Conservation (phyloP, 768 basidiomycete species). For the Boletus sp. region DNA sequence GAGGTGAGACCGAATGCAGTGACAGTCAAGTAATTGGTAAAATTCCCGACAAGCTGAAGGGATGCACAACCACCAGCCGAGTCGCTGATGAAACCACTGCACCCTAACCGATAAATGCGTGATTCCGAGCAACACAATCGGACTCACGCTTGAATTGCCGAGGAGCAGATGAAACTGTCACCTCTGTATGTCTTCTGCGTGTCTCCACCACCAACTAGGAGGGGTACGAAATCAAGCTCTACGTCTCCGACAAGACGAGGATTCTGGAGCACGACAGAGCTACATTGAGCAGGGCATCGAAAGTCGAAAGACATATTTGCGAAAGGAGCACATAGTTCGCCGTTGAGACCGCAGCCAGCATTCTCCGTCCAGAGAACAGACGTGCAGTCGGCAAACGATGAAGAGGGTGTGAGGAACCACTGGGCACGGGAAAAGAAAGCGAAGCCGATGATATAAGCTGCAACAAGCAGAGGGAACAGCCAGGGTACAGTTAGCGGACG, state of each 20-base stretch:
- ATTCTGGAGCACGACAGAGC: constrained; percentile 62
- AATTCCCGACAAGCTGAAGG: constrained; percentile 66
- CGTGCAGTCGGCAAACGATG: constrained; percentile 64
- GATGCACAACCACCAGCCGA: constrained; percentile 75
- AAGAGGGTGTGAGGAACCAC: constrained; percentile 64
- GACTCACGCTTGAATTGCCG: constrained; percentile 76
- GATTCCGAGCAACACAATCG: background rate
- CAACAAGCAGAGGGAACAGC: constrained; percentile 52
- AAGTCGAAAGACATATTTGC: constrained; percentile 61
- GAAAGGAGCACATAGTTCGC: constrained; percentile 62
- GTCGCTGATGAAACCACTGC: constrained; percentile 62
- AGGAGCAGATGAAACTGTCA: constrained; percentile 81
- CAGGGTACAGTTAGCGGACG: constrained; percentile 49
- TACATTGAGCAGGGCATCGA: constrained; percentile 76
- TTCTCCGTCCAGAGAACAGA: constrained; percentile 68
- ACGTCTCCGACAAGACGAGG: constrained; percentile 68
- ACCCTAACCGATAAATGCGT: constrained; percentile 8
- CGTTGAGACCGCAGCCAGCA: constrained; percentile 72
- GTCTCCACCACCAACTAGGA: constrained; percentile 87
- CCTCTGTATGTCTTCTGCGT: constrained; percentile 67
- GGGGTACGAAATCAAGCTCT: constrained; percentile 62
- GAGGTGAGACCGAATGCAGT: constrained; percentile 62
- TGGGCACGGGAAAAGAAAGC: constrained; percentile 72
- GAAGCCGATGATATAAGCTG: constrained; percentile 66
- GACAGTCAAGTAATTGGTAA: constrained; percentile 62